phyloP scores from a whole-genome alignment of 164 flowering plant species.

The Cinnamomum micranthum region DNA sequence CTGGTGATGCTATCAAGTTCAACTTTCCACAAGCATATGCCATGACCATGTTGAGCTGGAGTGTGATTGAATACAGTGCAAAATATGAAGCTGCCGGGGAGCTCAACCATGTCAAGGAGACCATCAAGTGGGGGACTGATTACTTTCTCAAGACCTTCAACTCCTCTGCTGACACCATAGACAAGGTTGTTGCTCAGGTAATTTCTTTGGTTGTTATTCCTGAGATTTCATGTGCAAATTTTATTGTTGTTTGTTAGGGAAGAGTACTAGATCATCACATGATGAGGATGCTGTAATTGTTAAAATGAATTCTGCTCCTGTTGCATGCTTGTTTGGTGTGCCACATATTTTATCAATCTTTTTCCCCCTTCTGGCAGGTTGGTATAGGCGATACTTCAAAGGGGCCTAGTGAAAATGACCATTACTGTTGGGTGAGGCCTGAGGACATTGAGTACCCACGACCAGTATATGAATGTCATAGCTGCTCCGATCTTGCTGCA shows the following conservation, averaged over 20 bases:
- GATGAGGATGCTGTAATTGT: slow-evolving; percentile 1
- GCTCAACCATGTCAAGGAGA: slow-evolving; percentile 77
- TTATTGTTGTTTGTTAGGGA: neutral
- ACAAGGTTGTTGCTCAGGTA: slow-evolving; percentile 66
- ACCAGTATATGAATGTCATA: slow-evolving; percentile 54
- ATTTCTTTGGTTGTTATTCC: neutral
- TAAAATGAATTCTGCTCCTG: neutral
- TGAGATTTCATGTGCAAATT: neutral
- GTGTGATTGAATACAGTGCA: slow-evolving; percentile 87
- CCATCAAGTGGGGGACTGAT: slow-evolving; percentile 92
- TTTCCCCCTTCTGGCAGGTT: slow-evolving; percentile 38
- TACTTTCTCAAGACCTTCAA: slow-evolving; percentile 90
- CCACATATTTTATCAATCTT: neutral
- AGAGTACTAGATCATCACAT: neutral
- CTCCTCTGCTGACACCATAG: slow-evolving; percentile 65
- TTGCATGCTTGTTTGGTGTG: neutral
- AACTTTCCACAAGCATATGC: slow-evolving; percentile 80
- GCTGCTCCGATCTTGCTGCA: slow-evolving; percentile 92
- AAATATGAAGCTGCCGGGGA: slow-evolving; percentile 92
- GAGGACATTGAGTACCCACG: slow-evolving; percentile 88
- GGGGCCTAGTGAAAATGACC: slow-evolving; percentile 69
- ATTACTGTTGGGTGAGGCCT: slow-evolving; percentile 97
- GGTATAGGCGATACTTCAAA: slow-evolving; percentile 76
- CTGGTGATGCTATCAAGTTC: slow-evolving; percentile 96
- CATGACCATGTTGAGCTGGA: slow-evolving; percentile 94